Base-by-base conservation (phyloP, 495 filamentous ascomycete genomes). In the Neurospora discreta region DNA sequence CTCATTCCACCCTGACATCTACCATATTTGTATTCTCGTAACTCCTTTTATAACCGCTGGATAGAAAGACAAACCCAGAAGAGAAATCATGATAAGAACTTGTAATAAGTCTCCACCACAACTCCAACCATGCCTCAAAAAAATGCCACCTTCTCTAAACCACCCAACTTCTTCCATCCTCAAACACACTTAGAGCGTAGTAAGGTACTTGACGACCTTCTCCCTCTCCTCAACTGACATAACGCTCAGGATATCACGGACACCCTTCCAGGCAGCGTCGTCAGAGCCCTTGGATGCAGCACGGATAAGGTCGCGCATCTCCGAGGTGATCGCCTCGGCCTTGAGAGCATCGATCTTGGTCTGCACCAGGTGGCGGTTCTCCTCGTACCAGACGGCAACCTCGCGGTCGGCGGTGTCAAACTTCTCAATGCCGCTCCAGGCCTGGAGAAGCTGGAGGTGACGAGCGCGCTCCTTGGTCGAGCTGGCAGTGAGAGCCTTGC, bases 321-420 rank as follows among this genome's bases (percentile, higher is more conserved):
- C 92, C 33, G 86, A 86, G 8, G 91, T 89, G 20, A 97, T 85
- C 46, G 88, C 85, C 69, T 98, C 93, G 15, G 86, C 87, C 84
- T 91, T 93, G 74, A 98, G 81, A 18, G 83, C 78, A 76, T 98
- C 94, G 58, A 98, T 85, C 87, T 94, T 95, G 68, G 85, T 82
- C 73, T 90, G 84, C 16, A 98, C 88, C 6, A 84, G 79, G 84
- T 94, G 93, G 77, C 92, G 87, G 81, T 98, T 96, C 84, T 97
- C 92, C 86, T 99, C 95, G 78, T 97, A 98, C 96, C 96, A 99
- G 71, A 87, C 83, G n/a, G 94, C 92, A 42, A 98, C 95, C 74
- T 90, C 90, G 68, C 86, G 87, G 79, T 99, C 95, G 69, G 92
- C 88, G 44, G 84, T 84, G 40, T 91, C 87, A 79, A 97, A 93